phyloP scores from a whole-genome alignment of 176 grass and related monocot genomes.

The Juncus inflexus region DNA sequence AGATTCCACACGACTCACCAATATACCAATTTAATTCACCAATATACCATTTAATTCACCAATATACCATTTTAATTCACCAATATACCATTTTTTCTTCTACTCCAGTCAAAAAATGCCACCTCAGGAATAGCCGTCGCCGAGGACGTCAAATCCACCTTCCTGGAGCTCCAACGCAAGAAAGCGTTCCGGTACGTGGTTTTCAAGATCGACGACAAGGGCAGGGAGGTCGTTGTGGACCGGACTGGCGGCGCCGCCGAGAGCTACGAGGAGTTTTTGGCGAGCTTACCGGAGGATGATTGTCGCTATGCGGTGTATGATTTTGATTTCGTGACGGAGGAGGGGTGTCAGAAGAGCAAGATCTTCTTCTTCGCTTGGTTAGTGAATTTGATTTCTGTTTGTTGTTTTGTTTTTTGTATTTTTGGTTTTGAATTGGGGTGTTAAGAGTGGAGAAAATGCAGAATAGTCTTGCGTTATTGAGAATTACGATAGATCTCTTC shows the following conservation, averaged over 20 bases:
- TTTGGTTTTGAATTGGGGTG: not conserved
- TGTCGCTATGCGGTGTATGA: slow-evolving; percentile 54
- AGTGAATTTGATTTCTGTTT: not conserved
- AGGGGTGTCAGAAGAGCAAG: slow-evolving; percentile 73
- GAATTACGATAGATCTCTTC: too few species aligned
- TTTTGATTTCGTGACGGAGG: slow-evolving; percentile 57
- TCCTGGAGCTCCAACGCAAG: slow-evolving; percentile 36
- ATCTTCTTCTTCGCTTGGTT: slow-evolving; percentile 62
- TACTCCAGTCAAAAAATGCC: slow-evolving; percentile 3
- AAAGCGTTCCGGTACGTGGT: slow-evolving; percentile 39
- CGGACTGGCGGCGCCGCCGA: slow-evolving; percentile 23
- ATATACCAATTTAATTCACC: too few species aligned
- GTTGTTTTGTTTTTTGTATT: slow-evolving; percentile 1
- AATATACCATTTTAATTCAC: too few species aligned
- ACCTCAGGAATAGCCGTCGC: slow-evolving; percentile 34
- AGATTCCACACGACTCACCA: too few species aligned
- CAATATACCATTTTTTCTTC: too few species aligned
- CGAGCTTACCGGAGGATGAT: slow-evolving; percentile 29
- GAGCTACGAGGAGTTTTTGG: slow-evolving; percentile 42
- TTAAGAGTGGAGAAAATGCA: not conserved
- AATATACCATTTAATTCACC: too few species aligned
- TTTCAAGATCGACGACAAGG: slow-evolving; percentile 48
- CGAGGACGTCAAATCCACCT: slow-evolving; percentile 22
- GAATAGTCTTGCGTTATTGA: too few species aligned
- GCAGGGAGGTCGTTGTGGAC: slow-evolving; percentile 35